Base-by-base conservation (phyloP, 148 eudicot genomes). In the Rhododendron ferrugineum region DNA sequence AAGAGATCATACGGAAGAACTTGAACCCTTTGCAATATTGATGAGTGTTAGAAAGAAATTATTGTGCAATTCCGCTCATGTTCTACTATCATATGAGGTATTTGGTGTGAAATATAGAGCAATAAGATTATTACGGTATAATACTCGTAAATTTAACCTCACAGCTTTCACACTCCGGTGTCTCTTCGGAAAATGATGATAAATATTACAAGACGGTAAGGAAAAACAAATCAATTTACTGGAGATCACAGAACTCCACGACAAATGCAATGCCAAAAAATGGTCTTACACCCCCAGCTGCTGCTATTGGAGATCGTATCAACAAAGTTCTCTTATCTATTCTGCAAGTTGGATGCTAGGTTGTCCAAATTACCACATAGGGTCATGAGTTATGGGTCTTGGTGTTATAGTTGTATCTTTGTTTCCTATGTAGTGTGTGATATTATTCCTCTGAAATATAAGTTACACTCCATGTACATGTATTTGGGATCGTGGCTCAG, bases 401-500 rank as follows among this genome's bases (percentile, higher is more conserved):
- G n/a, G 42, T 52, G 20, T n/a, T 34, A 50, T 52, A 36, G 1
- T 22, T 2, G 16, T 34, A 75, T 84, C 28, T 10, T 62, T 34
- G 32, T 56, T 60, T 42, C 64, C 22, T 84, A 37, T 42, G 60
- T 50, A 13, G 44, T 10, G 75, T 10, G 64, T 28, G 81, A 22
- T 77, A 54, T 72, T 49, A 50, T 72, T 58, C 76, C 14, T 80
- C 54, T 28, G 54, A 5, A 15, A 26, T 56, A 13, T 18, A 66
- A 40, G 47, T 58, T 15, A 60, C 15, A 32, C 49, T 44, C 3
- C 10, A 77, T 50, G 50, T 37, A 36, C 34, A 50, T 86, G 16
- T 84, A 3, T 34, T 60, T 9, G 50, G 26, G 81, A 13, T 82
- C 9, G 56, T 42, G 68, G 79, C 52, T 86, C 88, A 94, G 98